phyloP scores from a whole-genome alignment of 2,329 filamentous ascomycete species.

The Pseudocercospora fuligena region DNA sequence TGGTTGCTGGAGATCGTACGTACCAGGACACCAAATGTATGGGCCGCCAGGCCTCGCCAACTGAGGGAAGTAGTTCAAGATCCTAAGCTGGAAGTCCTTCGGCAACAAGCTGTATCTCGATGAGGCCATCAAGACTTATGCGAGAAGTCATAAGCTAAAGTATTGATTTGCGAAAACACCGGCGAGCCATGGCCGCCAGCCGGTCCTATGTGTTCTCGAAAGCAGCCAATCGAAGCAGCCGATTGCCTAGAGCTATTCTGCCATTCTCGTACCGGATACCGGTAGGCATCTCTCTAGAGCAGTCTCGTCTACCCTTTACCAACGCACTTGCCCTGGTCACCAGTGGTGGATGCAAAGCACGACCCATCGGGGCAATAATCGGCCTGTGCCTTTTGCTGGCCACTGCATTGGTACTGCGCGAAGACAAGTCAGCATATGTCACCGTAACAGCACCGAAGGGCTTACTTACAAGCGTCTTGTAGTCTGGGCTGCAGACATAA shows the following conservation, averaged over 20 bases:
- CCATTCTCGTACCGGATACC: background rate
- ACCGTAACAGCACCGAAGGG: too few species aligned
- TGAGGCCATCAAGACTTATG: background rate
- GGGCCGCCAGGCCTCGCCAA: background rate
- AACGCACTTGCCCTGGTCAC: conserved; percentile 16
- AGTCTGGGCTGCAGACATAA: conserved; percentile 18
- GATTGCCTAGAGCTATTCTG: background rate
- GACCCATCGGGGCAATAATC: conserved; percentile 5
- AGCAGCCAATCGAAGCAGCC: too few species aligned
- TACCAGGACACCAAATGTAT: background rate
- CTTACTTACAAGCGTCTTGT: conserved; percentile 16
- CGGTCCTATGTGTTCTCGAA: too few species aligned
- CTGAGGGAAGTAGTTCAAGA: background rate
- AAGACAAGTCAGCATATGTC: background rate
- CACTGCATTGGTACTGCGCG: conserved; percentile 14
- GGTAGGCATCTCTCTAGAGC: too few species aligned
- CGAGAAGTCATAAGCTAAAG: background rate
- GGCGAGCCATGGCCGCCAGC: too few species aligned
- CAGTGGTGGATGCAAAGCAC: conserved; percentile 19
- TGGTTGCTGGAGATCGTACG: background rate
- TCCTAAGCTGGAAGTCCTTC: background rate
- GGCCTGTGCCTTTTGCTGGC: background rate
- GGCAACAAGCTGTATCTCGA: background rate
- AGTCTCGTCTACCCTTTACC: background rate
- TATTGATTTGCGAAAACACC: background rate